Percentiles rank a stretch among this genome's conserved stretches.
Conservation (phyloP, 768 basidiomycete genomes). For the Tricholoma terreum region DNA sequence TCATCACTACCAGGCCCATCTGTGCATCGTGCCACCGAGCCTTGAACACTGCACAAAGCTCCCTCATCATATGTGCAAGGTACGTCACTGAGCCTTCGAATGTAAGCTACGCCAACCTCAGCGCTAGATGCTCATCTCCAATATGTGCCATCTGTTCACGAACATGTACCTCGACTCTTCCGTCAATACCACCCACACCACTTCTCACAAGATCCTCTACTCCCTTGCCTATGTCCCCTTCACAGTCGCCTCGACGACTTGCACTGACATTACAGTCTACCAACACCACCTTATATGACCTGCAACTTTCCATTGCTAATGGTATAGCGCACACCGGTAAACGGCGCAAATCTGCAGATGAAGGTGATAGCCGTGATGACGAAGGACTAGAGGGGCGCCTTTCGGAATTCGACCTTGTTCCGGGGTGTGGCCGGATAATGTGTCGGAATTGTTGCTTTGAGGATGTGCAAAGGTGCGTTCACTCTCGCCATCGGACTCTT, state of each 20-base stretch:
- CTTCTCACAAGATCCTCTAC: constrained; percentile 37
- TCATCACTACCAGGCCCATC: constrained; percentile 1
- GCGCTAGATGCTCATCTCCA: constrained; percentile 34
- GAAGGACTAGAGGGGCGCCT: neutral
- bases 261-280: constrained; percentile 28
- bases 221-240: constrained; percentile 26
- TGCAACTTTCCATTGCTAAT: neutral
- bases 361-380: constrained; percentile 12
- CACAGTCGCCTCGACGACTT: constrained; percentile 26
- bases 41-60: constrained; percentile 17
- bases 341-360: constrained; percentile 12
- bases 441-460: constrained; percentile 48
- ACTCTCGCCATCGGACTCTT: neutral
- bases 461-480: constrained; percentile 36
- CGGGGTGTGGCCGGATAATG: constrained; percentile 39
- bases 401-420: constrained; percentile 17
- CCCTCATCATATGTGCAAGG: constrained; percentile 25
- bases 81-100: constrained; percentile 12
- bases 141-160: constrained; percentile 46
- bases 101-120: neutral
- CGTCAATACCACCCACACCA: constrained; percentile 37
- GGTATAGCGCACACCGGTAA: constrained; percentile 10
- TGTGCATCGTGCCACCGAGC: constrained; percentile 30
- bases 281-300: constrained; percentile 23
- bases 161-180: constrained; percentile 36